Conservation (phyloP, 768 basidiomycete genomes). For the Suillus subalutaceus region DNA sequence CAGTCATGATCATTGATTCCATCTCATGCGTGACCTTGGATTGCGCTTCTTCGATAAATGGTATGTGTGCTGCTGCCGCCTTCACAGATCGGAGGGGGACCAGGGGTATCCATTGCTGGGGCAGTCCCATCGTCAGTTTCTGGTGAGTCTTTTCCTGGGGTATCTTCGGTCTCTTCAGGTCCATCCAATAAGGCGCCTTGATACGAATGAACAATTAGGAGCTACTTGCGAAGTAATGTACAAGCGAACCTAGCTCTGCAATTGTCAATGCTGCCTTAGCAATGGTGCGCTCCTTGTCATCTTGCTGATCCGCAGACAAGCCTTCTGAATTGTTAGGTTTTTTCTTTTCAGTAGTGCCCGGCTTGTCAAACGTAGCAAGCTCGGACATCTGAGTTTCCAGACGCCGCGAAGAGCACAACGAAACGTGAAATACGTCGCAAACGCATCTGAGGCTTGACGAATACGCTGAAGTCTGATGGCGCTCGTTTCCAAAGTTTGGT, state of each 20-base stretch:
- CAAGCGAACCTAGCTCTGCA: conserved; percentile 78
- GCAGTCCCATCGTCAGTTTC: conserved; percentile 17
- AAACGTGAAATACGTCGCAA: conserved; percentile 87
- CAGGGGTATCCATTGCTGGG: conserved; percentile 23
- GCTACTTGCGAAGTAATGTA: not conserved
- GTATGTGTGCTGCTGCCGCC: conserved; percentile 69
- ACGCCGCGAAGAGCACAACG: conserved; percentile 76
- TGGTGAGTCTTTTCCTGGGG: not conserved
- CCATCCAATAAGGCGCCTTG: conserved; percentile 57
- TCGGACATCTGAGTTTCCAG: conserved; percentile 86
- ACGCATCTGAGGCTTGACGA: conserved; percentile 81
- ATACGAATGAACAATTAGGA: conserved; percentile 11
- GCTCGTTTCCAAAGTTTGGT: conserved; percentile 69
- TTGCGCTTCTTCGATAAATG: conserved; percentile 72
- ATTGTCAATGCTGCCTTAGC: conserved; percentile 95
- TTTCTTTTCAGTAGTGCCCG: not conserved
- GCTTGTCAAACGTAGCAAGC: conserved; percentile 37
- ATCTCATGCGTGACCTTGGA: conserved; percentile 79
- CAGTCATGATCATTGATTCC: conserved; percentile 86
- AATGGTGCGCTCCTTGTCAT: conserved; percentile 84
- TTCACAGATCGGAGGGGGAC: conserved; percentile 75
- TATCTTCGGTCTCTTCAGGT: conserved; percentile 23
- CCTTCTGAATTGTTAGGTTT: conserved; percentile 1
- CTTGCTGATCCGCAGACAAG: conserved; percentile 48
- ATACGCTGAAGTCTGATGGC: conserved; percentile 77